Evolutionary conservation across 768 basidiomycete species (phyloP), one percentile per base, ranked within the genome.

Genomic region (Panaeolus cyanescens): DNA sequence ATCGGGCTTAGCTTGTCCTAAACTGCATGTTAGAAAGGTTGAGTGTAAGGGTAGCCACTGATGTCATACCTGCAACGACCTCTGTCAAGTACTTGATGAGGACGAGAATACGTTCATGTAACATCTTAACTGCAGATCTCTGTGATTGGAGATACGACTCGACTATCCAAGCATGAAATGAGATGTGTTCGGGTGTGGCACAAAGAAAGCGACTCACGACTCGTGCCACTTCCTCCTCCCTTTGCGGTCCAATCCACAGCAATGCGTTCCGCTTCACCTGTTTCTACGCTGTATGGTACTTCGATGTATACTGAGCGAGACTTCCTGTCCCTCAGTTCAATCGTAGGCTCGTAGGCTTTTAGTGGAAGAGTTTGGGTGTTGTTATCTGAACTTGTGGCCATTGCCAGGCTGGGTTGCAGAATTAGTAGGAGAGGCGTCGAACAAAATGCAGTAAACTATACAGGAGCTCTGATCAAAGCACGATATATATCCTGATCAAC

Each of bases 231-330:
- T 30, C 86, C 91, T 54, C 93, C 92, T 8, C 92, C 92, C 72
- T 88, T 87, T 25, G 93, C 91, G 2, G 93, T 93, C 84, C 94
- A 96, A 72, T 99, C 96, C 0, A 99, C 97, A 5, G 97, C 97
- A 64, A 99, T 98, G 36, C 97, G 88, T 72, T 99, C 97, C 15
- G 97, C 97, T 76, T 99, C 97, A 32, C 96, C 97, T 0, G 96
- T 98, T 75, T 98, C 96, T 17, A 99, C 90, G 55, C 85, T 89
- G 76, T 89, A 99, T 3, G 90, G 79, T 1, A 90, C 92, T 68
- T 94, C 91, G 45, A 96, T 86, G 68, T 92, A 96, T 10, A 90
- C 88, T 1, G 88, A 85, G 57, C 89, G 87, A 56, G 89, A 86
- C 70, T 81, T 88, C 53, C 90, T 84, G 64, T 92, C 92, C 59